Evolutionary conservation across 1,139 yeast species (phyloP), one percentile per base, ranked within the genome.

Genomic region (Sugiyamaella castrensis): DNA sequence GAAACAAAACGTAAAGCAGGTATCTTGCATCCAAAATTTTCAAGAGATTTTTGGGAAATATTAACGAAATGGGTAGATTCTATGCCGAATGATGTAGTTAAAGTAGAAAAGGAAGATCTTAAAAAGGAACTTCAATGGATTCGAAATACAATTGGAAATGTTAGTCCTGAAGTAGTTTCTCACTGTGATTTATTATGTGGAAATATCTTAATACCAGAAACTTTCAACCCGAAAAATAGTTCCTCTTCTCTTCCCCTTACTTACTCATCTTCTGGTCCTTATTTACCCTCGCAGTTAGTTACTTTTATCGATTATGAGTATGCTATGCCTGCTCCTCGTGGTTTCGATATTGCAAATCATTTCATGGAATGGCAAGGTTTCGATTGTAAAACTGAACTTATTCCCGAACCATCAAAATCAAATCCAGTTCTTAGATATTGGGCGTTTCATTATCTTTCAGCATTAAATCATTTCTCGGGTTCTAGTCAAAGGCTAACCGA

Each of bases 361-460:
- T 80, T 86, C 58, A 83, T 85, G 63, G 95, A 86, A 67, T 86
- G 92, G 92, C 94, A 86, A 63, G 95, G 95, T 1, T 84, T 84
- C 58, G 81, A 82, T 54, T 86, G 94, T 65, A 80, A 81, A 55
- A 73, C 78, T 24, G 67, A 73, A 10, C 76, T 78, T 7, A 82
- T 85, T 35, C 91, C 88, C 0, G 64, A 65, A 8, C 85, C 87
- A 0, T 49, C 68, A 0, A 55, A 54, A 5, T 51, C 62, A 2
- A 80, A 82, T 55, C 70, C 71, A 0, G 68, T 73, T 1, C 65
- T 84, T 60, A 70, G 78, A 1, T 66, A 66, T 36, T 85, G 92
- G 74, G 63, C 65, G 3, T 63, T 61, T 19, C 60, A 62, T 37
- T 71, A 71, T 48, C 59, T 70, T n/a, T 41, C 53, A 13, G 63